Evolutionary conservation across 202 grass and related monocot genomes (phyloP).

Genomic region (Dendrocalamus latiflorus): DNA sequence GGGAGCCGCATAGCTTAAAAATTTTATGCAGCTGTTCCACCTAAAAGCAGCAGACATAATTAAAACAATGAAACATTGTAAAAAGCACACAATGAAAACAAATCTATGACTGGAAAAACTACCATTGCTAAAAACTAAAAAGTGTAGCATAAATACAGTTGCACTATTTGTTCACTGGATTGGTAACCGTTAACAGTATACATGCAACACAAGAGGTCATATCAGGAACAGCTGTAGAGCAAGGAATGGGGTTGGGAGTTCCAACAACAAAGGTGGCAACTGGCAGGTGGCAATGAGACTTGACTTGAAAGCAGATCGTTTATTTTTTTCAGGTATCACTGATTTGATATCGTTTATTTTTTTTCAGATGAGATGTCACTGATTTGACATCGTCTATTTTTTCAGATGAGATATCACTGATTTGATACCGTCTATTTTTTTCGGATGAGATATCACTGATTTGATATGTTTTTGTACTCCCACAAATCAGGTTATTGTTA

Average conservation of each 20-base stretch:
- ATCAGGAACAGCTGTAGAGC: background rate
- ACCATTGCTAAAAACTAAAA: background rate
- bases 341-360: background rate
- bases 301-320: background rate
- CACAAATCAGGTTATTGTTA: background rate
- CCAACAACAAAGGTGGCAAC: background rate
- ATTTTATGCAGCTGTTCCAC: conserved; percentile 97
- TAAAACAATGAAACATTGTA: background rate
- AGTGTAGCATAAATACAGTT: too few relatives aligned
- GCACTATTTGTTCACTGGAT: background rate
- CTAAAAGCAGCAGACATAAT: conserved; percentile 33
- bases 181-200: background rate
- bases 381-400: background rate
- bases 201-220: background rate
- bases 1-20: conserved; percentile 92
- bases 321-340: background rate
- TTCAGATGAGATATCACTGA: background rate
- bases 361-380: background rate
- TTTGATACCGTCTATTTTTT: background rate
- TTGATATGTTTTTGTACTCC: background rate
- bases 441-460: background rate
- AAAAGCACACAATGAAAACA: background rate
- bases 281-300: background rate
- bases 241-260: background rate
- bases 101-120: background rate